These are phyloP conservation scores for Naganishia albida DNA, from an alignment of 1,284 basidiomycete genomes.

Conservation along the genomic window DNA sequence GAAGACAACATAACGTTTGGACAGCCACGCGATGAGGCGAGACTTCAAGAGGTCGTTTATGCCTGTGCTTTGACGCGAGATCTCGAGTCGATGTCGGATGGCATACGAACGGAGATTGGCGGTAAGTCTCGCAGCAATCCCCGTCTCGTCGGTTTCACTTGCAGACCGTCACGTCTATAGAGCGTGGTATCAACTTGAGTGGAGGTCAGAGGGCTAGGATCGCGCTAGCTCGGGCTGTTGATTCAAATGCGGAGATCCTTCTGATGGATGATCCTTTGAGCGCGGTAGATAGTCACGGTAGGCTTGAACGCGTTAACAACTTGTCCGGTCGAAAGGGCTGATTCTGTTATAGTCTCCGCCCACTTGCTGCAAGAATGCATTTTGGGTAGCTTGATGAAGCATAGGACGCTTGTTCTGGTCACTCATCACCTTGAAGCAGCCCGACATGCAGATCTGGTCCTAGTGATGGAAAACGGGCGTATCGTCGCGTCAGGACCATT, in stretches of 20 bases:
- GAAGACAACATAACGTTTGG: constrained; percentile 55
- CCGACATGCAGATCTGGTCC: constrained; percentile 51
- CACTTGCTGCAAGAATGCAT: constrained; percentile 60
- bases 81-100: constrained; percentile 39
- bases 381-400: constrained; percentile 63
- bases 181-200: constrained; percentile 45
- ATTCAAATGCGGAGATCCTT: constrained; percentile 58
- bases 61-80: constrained; percentile 42
- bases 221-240: constrained; percentile 73
- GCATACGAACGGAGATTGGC: constrained; percentile 66
- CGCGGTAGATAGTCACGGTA: constrained; percentile 63
- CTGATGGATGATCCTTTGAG: constrained; percentile 68
- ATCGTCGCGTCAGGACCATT: constrained; percentile 40
- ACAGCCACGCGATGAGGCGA: constrained; percentile 34
- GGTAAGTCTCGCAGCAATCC: constrained; percentile 51
- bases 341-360: constrained; percentile 34
- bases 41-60: constrained; percentile 38
- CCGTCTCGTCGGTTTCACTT: neutral
- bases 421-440: constrained; percentile 71
- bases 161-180: constrained; percentile 20
- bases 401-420: constrained; percentile 68
- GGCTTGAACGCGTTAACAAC: neutral
- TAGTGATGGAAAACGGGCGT: constrained; percentile 38
- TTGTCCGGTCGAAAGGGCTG: neutral
- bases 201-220: constrained; percentile 65